A percentile compares a stretch with the other conserved stretches of the same genome.
phyloP scores from a whole-genome alignment of 106 monocot genomes.

The Acorus gramineus region DNA sequence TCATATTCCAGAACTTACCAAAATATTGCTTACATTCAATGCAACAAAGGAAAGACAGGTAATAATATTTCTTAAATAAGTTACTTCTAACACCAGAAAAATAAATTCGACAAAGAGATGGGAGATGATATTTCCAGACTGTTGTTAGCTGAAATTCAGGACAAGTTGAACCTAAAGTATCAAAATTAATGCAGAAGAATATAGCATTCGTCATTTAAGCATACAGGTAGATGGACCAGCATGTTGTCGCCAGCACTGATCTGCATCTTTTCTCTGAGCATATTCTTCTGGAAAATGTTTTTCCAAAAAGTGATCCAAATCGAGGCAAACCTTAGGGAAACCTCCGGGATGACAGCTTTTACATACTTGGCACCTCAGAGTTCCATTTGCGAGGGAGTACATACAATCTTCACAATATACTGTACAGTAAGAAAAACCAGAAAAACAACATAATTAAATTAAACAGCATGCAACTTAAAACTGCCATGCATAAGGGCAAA shows the following conservation, averaged over 20 bases:
- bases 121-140: too few species aligned
- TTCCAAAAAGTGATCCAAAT: slow-evolving; percentile 8
- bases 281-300: slow-evolving; percentile 12
- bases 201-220: background rate
- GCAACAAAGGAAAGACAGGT: too few species aligned
- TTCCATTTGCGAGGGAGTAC: background rate
- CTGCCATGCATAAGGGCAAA: too few species aligned
- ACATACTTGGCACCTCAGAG: slow-evolving; percentile 11
- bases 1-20: too few species aligned
- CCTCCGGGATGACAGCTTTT: slow-evolving; percentile 13
- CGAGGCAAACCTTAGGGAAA: slow-evolving; percentile 10
- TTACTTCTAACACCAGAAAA: too few species aligned
- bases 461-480: too few species aligned
- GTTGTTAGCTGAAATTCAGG: too few species aligned
- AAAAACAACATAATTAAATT: background rate
- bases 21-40: too few species aligned
- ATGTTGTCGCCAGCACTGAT: background rate
- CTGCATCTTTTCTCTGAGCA: background rate
- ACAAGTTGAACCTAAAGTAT: too few species aligned
- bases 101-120: too few species aligned
- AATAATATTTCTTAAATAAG: too few species aligned
- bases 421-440: background rate
- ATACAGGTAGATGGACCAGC: background rate
- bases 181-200: too few species aligned
- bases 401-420: slow-evolving; percentile 17